A percentile compares a stretch with the other conserved stretches of the same genome.
These are phyloP conservation scores for Penicillium vulpinum DNA, from an alignment of 2,329 filamentous ascomycete species.

Conservation along the genomic window DNA sequence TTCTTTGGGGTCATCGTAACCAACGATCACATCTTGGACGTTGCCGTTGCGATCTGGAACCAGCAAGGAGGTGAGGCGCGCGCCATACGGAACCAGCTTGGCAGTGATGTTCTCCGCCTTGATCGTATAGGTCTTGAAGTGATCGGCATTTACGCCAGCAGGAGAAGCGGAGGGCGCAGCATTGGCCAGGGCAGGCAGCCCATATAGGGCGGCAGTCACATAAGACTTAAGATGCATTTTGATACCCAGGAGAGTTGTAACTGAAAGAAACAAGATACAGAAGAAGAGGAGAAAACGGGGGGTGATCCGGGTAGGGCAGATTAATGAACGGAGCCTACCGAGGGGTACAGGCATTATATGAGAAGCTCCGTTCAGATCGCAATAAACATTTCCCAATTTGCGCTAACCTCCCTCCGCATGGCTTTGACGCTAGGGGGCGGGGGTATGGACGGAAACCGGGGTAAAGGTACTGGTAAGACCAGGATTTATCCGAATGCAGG, in stretches of 20 bases:
- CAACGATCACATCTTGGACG: constrained; percentile 51
- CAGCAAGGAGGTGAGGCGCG: constrained; percentile 48
- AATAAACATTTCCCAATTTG: constrained; percentile 18
- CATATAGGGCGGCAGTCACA: constrained; percentile 35
- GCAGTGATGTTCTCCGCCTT: constrained; percentile 50
- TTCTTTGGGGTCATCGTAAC: constrained; percentile 50
- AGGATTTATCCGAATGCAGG: constrained; percentile 26
- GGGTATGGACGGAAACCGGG: constrained; percentile 20
- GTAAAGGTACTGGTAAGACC: constrained; percentile 16
- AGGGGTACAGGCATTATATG: constrained; percentile 27
- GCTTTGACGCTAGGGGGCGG: constrained; percentile 26
- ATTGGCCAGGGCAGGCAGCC: constrained; percentile 32
- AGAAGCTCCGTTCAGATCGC: constrained; percentile 14
- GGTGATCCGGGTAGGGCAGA: constrained; percentile 32
- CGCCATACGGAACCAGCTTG: constrained; percentile 51
- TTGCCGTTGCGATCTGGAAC: constrained; percentile 54
- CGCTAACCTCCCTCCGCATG: constrained; percentile 23
- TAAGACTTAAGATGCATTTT: constrained; percentile 41
- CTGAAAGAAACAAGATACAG: constrained; percentile 31
- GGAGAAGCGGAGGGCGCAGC: constrained; percentile 17
- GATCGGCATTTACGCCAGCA: constrained; percentile 20
- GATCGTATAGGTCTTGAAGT: constrained; percentile 49
- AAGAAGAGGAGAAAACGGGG: constrained; percentile 31
- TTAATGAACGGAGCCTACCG: constrained; percentile 28
- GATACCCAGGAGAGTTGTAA: constrained; percentile 30